phyloP scores from a whole-genome alignment of 345 rosid genomes.

The Psidium friedrichsthalianum region DNA sequence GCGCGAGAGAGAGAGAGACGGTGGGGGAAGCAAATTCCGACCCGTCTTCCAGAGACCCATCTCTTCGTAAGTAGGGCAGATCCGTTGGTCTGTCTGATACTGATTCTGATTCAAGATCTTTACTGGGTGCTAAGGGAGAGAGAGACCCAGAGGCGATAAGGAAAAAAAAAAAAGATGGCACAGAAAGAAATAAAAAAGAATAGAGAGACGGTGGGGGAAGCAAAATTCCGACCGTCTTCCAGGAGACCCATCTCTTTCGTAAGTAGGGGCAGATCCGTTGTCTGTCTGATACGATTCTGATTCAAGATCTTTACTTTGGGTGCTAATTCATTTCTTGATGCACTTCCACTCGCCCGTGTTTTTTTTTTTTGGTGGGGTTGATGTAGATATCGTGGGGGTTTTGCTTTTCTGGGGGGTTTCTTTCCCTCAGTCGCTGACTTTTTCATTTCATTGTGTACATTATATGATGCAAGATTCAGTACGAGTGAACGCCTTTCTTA shows the following conservation, averaged over 20 bases:
- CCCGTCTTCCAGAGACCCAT: neutral
- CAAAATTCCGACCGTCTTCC: neutral
- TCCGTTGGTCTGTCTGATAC: neutral
- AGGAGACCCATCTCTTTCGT: neutral
- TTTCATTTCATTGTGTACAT: neutral
- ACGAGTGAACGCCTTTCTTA: neutral
- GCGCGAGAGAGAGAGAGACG: neutral
- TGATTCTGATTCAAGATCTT: neutral
- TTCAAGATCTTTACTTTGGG: neutral
- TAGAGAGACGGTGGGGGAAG: neutral
- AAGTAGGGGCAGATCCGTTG: neutral
- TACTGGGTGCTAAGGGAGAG: neutral
- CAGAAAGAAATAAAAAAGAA: too few species aligned
- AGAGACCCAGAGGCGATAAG: too few species aligned
- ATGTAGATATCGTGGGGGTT: neutral
- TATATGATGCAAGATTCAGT: neutral
- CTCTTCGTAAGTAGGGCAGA: neutral
- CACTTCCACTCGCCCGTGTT: neutral
- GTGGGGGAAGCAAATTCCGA: neutral
- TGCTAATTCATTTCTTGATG: neutral
- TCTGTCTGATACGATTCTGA: neutral
- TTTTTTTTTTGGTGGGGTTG: neutral
- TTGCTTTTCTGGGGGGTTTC: neutral
- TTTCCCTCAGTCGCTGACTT: neutral
- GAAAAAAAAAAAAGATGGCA: too few species aligned